Conservation (phyloP, 139 green algal genomes). For the Tetradesmus lagerheimii region DNA sequence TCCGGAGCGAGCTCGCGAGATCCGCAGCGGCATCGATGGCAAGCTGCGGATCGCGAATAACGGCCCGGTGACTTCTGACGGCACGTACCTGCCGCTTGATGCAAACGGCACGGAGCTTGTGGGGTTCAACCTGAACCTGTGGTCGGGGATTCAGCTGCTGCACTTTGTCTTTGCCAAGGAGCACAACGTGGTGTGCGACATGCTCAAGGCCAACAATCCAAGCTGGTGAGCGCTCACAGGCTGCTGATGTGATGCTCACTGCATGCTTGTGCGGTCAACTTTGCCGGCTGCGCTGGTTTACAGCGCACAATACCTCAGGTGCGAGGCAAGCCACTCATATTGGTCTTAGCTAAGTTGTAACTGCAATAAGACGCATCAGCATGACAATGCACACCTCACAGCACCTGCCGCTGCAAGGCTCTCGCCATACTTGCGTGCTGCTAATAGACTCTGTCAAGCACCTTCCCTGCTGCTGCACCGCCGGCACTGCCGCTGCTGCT, state of each 20-base stretch:
- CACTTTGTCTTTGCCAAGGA: conserved; percentile 46
- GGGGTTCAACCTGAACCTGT: conserved; percentile 42
- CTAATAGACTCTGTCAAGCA: no score
- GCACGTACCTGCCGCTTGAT: conserved; percentile 23
- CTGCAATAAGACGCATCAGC: no score
- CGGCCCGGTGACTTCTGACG: conserved; percentile 10
- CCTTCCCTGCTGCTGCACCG: not conserved
- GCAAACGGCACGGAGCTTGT: not conserved
- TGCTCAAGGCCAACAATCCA: conserved; percentile 29
- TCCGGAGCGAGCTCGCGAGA: not conserved
- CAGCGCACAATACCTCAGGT: no score
- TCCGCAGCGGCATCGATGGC: conserved; percentile 19
- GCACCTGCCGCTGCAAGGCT: no score
- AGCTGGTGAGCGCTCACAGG: not conserved
- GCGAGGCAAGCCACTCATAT: no score
- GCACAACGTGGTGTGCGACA: conserved; percentile 45
- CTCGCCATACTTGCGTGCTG: no score
- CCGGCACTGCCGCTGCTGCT: not conserved
- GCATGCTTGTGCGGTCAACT: not conserved
- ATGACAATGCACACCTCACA: no score
- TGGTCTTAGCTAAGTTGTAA: no score
- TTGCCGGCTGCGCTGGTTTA: no score
- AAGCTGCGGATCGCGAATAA: not conserved
- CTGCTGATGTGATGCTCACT: no score
- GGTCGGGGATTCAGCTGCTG: conserved; percentile 35